Base-by-base conservation (phyloP, 495 filamentous ascomycete genomes). In the Penicillium arizonense region DNA sequence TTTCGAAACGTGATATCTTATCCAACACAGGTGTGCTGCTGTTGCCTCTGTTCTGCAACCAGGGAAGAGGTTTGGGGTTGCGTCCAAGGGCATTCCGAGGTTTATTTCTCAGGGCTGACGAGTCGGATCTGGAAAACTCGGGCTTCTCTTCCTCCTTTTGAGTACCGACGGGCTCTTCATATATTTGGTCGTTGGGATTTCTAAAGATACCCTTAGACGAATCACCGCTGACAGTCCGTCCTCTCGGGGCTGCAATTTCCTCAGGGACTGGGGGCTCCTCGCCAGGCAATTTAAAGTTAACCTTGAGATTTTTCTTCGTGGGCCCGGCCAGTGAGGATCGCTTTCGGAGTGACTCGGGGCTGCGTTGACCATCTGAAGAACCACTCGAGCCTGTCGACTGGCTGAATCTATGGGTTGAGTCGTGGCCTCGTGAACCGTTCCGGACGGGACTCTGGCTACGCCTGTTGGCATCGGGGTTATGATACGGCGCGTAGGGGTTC, bases 111-210 rank as follows among this genome's bases (percentile, higher is more conserved):
- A 83, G 61, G 13, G 86, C 80, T 28, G 82, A 82, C 9, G 78
- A 79, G 28, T 74, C 70, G 3, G 69, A 68, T 43, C 52, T 62
- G 12, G 69, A 66, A 43, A 74, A 71, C 39, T 62, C 55, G 39
- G 62, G 61, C 8, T 72, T 52, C 58, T 73, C 58, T 59, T 68
- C 56, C 23, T 60, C 62, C 14, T 47, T 56, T 21, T 53, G 55
- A 30, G 67, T 48, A 39, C 77, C 72, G 47, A 85, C 80, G 3
- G 87, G 86, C 56, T 96, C 91, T 68, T 96, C 90, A 73, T 89
- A 96, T 44, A 96, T 96, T 56, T 92, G 84, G 53, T 95, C 90
- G 28, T 87, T 82, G 4, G 87, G 78, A 40, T 82, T 81, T 21
- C 69, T 65, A 52, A 81, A 81, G 4, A 79, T 68, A 5, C 71